phyloP scores from a whole-genome alignment of 2,329 filamentous ascomycete genomes.

The Cordyceps cicadae region DNA sequence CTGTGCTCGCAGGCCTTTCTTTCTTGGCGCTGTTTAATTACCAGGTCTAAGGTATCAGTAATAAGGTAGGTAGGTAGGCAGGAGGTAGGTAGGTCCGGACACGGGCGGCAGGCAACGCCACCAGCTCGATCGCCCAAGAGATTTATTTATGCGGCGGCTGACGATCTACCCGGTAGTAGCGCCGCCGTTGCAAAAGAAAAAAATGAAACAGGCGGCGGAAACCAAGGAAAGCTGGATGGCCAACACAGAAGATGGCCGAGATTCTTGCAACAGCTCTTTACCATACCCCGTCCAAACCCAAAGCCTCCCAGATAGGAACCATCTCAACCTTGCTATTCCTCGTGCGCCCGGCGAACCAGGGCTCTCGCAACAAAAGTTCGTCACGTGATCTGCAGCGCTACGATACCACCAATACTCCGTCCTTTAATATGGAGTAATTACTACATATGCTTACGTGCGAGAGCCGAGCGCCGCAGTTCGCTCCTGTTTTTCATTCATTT shows the following conservation, averaged over 20 bases:
- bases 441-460: not conserved
- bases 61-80: too few species aligned
- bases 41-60: too few species aligned
- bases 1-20: not conserved
- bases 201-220: not conserved
- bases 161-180: not conserved
- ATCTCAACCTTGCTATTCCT: not conserved
- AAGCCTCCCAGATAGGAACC: not conserved
- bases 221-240: not conserved
- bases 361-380: not conserved
- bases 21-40: not conserved
- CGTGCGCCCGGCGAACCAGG: not conserved
- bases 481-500: not conserved
- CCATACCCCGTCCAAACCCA: not conserved
- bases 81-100: too few species aligned
- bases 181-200: not conserved
- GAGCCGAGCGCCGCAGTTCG: not conserved
- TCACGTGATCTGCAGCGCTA: not conserved
- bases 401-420: not conserved
- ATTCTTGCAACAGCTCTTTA: not conserved
- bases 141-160: not conserved
- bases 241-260: not conserved
- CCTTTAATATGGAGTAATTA: too few species aligned
- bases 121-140: not conserved
- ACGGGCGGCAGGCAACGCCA: not conserved